These are phyloP conservation scores for Colletotrichum chlorophyti DNA, from an alignment of 2,329 filamentous ascomycete species.

Conservation along the genomic window DNA sequence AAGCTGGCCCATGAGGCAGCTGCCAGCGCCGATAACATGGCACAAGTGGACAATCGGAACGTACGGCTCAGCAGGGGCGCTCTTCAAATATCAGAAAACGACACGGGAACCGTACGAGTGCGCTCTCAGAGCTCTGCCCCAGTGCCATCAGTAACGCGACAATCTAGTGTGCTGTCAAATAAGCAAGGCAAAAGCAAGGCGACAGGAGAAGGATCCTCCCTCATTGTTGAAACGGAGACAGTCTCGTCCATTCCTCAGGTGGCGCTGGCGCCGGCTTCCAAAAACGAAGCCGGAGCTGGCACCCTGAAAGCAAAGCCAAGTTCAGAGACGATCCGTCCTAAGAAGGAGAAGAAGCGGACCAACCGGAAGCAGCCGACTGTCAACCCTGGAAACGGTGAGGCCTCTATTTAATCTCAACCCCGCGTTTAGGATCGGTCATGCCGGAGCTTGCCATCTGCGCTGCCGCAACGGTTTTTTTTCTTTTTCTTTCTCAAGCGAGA, in stretches of 20 bases:
- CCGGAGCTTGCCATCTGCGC: slow-evolving; percentile 46
- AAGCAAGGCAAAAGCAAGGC: slow-evolving; percentile 74
- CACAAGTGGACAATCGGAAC: slow-evolving; percentile 46
- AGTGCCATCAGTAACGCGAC: slow-evolving; percentile 64
- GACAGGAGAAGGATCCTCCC: slow-evolving; percentile 75
- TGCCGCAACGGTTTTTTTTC: slow-evolving; percentile 37
- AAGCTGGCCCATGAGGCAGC: slow-evolving; percentile 51
- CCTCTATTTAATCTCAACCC: slow-evolving; percentile 25
- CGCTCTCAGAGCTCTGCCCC: slow-evolving; percentile 53
- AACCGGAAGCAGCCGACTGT: slow-evolving; percentile 77
- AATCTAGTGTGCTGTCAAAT: slow-evolving; percentile 69
- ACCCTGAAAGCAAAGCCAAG: slow-evolving; percentile 87
- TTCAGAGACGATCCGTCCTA: slow-evolving; percentile 94
- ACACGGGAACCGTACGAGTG: slow-evolving; percentile 62
- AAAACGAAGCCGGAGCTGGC: slow-evolving; percentile 68
- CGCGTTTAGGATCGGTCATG: slow-evolving; percentile 44
- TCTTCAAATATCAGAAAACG: slow-evolving; percentile 61
- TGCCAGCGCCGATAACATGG: slow-evolving; percentile 48
- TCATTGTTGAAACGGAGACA: slow-evolving; percentile 98
- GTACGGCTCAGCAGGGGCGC: slow-evolving; percentile 53
- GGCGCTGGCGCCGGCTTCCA: slow-evolving; percentile 71
- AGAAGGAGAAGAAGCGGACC: slow-evolving; percentile 87
- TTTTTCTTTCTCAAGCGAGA: slow-evolving; percentile 43
- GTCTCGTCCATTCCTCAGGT: slow-evolving; percentile 90
- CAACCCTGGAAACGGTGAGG: slow-evolving; percentile 76